phyloP scores from a whole-genome alignment of 805 yeast genomes.

The Zygosaccharomyces bailii region DNA sequence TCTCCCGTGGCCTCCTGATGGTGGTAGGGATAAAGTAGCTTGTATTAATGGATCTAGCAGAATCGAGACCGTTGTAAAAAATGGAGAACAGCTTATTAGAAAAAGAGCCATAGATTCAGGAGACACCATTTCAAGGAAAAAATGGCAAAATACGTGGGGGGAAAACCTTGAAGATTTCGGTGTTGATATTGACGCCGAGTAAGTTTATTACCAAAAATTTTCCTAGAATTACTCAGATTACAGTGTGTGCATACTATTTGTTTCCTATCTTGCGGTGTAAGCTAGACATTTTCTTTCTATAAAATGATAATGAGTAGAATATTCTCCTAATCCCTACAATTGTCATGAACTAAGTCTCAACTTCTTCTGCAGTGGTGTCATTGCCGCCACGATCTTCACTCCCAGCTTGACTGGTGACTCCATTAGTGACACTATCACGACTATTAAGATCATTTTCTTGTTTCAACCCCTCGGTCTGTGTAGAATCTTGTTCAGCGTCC shows the following conservation, averaged over 20 bases:
- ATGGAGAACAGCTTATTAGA: constrained; percentile 36
- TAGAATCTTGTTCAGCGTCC: neutral
- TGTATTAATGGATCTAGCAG: constrained; percentile 19
- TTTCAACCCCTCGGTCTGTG: constrained; percentile 13
- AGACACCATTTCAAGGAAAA: constrained; percentile 38
- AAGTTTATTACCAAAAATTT: no score
- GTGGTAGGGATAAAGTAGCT: constrained; percentile 43
- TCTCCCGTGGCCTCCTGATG: constrained; percentile 94
- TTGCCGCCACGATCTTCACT: constrained; percentile 32
- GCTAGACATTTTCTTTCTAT: neutral
- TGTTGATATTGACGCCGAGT: constrained; percentile 71
- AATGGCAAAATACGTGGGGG: constrained; percentile 80
- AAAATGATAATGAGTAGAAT: neutral
- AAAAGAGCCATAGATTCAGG: constrained; percentile 37
- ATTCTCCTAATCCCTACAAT: no score
- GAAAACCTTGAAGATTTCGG: constrained; percentile 83
- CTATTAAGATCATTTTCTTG: constrained; percentile 1
- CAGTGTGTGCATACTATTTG: no score
- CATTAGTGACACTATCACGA: constrained; percentile 11
- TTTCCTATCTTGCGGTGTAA: no score
- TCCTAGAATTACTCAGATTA: no score
- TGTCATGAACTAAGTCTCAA: constrained; percentile 42
- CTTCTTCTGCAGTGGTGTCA: constrained; percentile 45
- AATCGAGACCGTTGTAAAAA: constrained; percentile 20
- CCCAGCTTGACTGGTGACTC: constrained; percentile 14